Evolutionary conservation across 2,329 filamentous ascomycete genomes (phyloP).

Genomic region (Paecilomyces niveus): DNA sequence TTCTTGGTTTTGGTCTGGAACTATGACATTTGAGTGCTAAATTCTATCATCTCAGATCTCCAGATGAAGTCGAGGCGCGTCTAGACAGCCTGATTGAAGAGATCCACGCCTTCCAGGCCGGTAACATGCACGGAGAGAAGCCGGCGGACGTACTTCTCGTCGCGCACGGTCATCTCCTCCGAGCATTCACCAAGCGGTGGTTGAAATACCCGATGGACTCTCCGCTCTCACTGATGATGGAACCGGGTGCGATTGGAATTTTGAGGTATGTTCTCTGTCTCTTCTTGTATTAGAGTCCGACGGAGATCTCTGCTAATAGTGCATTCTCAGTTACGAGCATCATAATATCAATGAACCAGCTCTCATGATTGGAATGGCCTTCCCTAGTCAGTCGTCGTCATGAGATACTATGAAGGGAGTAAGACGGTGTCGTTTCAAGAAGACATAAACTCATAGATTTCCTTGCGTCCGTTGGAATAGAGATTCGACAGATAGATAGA

Average conservation of each 20-base stretch:
- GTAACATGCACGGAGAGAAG: constrained; percentile 33
- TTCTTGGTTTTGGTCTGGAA: neutral
- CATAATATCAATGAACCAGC: constrained; percentile 34
- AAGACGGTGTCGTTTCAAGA: neutral
- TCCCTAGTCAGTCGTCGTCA: constrained; percentile 14
- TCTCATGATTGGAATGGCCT: constrained; percentile 36
- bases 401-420: neutral
- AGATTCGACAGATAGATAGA: neutral
- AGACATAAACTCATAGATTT: neutral
- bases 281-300: neutral
- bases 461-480: neutral
- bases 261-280: constrained; percentile 22
- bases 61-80: constrained; percentile 32
- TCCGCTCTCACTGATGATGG: constrained; percentile 36
- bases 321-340: constrained; percentile 23
- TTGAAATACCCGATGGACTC: constrained; percentile 35
- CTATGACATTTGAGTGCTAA: constrained; percentile 1
- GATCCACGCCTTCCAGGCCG: constrained; percentile 34
- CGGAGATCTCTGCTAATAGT: neutral
- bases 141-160: constrained; percentile 32
- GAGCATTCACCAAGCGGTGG: constrained; percentile 43
- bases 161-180: constrained; percentile 40
- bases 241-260: constrained; percentile 37
- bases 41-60: constrained; percentile 14
- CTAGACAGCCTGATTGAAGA: constrained; percentile 37